phyloP scores from a whole-genome alignment of 1,139 yeast species.

The Protomyces inouyei region DNA sequence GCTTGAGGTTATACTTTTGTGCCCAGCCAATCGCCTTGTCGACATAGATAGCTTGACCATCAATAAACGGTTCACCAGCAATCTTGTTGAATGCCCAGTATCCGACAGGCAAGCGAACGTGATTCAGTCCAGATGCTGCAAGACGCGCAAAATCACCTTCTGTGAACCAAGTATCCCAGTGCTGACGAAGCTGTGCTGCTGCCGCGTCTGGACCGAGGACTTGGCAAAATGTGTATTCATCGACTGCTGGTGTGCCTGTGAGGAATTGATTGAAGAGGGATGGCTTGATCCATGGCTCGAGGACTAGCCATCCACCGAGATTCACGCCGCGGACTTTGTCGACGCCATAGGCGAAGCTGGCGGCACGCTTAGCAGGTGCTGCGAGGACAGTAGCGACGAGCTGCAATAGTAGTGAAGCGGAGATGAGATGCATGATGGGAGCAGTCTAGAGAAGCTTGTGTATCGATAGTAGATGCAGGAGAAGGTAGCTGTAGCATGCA shows the following conservation, averaged over 20 bases:
- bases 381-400: not conserved
- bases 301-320: conserved; percentile 84
- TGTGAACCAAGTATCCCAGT: conserved; percentile 77
- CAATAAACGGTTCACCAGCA: conserved; percentile 75
- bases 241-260: conserved; percentile 49
- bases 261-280: conserved; percentile 44
- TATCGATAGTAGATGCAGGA: no score
- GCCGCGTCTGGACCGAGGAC: conserved; percentile 62
- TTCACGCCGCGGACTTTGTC: conserved; percentile 59
- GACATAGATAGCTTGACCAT: conserved; percentile 71
- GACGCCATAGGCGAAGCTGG: conserved; percentile 10
- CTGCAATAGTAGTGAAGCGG: not conserved
- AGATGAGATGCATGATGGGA: no score
- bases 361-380: not conserved
- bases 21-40: conserved; percentile 80
- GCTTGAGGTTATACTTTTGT: conserved; percentile 56
- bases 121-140: conserved; percentile 61
- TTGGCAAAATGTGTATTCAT: conserved; percentile 71
- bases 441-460: no score
- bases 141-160: conserved; percentile 67
- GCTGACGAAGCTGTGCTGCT: conserved; percentile 51
- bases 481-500: no score
- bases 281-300: conserved; percentile 40
- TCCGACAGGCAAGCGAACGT: conserved; percentile 88
- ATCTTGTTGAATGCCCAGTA: conserved; percentile 83